Evolutionary conservation across 768 basidiomycete species (phyloP), one percentile per base, ranked within the genome.

Genomic region (Neoboletus magnificus): DNA sequence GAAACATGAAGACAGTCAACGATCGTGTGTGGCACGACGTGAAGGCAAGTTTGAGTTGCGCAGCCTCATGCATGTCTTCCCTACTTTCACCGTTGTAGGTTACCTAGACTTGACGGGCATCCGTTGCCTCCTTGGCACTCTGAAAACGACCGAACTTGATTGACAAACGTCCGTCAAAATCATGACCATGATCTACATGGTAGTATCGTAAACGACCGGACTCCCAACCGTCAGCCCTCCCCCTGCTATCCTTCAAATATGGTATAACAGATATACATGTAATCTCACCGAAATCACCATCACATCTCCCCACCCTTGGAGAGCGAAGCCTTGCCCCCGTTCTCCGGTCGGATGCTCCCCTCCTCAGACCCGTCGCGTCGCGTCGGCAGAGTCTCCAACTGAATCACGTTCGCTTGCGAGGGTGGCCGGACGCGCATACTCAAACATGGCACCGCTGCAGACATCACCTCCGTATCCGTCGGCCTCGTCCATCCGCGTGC

Each of bases 401-500:
- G 50, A 8, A 53, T 27, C 47, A 53, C 47, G 27, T 20, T 45
- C 11, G 18, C 37, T 2, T 46, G 48, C 25, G 27, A 4, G 7
- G 7, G n/a, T 4, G 11, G 23, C 20, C 12, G 5, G 8, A 9
- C 18, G 12, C 23, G 56, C 4, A 41, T 15, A 16, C 33, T 18
- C 46, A 54, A 48, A 13, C 46, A 55, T 0, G 46, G 37, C 11
- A n/a, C 22, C 3, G 18, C 45, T 7, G 12, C 45, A 29, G 33
- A 36, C n/a, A 12, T 20, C 35, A 25, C 3, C 20, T 48, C 33
- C 10, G 23, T 20, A 2, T 42, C 29, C 6, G 33, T 23, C 6
- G 51, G n/a, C 25, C 2, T 15, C 3, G 51, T 50, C 74, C 71
- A 75, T 7, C 72, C 75, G 50, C 73, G 64, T 4, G 75, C 74